Conservation (phyloP, 2,329 filamentous ascomycete genomes). For the Trichoderma sp. region DNA sequence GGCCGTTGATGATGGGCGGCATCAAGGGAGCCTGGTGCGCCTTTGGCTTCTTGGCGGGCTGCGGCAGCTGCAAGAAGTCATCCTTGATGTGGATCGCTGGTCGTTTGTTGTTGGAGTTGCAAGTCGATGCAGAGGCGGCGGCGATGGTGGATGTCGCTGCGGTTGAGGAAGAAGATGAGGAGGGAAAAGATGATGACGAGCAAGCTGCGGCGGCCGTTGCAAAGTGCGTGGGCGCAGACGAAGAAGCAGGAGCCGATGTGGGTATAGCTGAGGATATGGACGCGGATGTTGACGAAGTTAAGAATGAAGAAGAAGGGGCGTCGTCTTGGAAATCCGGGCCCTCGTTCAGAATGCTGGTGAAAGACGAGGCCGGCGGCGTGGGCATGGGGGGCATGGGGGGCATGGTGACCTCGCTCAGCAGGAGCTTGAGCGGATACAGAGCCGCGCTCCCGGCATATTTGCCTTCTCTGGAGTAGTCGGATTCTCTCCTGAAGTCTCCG, state of each 20-base stretch:
- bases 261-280: neutral
- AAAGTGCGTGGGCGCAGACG: neutral
- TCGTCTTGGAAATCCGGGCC: conserved; percentile 49
- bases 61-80: conserved; percentile 64
- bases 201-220: neutral
- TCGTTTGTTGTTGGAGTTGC: conserved; percentile 56
- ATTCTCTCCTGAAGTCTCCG: conserved; percentile 34
- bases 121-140: neutral
- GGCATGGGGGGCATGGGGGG: neutral
- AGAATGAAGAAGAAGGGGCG: conserved; percentile 32
- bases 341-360: conserved; percentile 53
- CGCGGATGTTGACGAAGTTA: neutral
- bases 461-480: conserved; percentile 32
- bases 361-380: conserved; percentile 46
- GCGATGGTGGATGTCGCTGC: neutral
- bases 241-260: neutral
- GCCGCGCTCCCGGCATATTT: conserved; percentile 34
- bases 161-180: neutral
- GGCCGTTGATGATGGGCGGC: conserved; percentile 66
- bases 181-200: neutral
- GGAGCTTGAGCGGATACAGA: conserved; percentile 45
- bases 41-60: conserved; percentile 66
- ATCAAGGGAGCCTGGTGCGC: conserved; percentile 58
- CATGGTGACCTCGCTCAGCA: conserved; percentile 42
- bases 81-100: conserved; percentile 55